Percentiles rank a stretch among this genome's conserved stretches.
These are phyloP conservation scores for Davidsoniella neocaledoniae DNA, from an alignment of 2,329 filamentous ascomycete genomes.

Conservation along the genomic window DNA sequence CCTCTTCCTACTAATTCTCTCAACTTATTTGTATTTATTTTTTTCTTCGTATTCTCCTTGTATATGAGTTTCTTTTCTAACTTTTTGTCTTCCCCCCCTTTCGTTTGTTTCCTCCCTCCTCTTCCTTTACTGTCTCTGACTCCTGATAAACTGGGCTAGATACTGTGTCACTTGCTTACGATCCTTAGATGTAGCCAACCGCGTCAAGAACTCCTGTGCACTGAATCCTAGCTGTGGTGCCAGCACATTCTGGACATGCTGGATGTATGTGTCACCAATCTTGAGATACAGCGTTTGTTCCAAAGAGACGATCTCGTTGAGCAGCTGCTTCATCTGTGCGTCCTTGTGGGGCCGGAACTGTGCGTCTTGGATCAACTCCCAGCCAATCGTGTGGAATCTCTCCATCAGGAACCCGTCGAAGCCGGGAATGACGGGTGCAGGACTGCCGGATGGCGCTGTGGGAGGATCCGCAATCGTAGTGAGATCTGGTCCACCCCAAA, in stretches of 20 bases:
- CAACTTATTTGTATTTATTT: not conserved
- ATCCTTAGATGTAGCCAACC: constrained; percentile 40
- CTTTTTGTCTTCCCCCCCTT: not conserved
- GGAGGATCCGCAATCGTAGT: constrained; percentile 38
- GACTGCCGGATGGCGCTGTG: constrained; percentile 26
- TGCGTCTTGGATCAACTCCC: constrained; percentile 68
- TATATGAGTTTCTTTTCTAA: constrained; percentile 1
- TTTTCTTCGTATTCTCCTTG: not conserved
- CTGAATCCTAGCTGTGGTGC: constrained; percentile 49
- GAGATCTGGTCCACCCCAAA: constrained; percentile 81
- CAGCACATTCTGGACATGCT: constrained; percentile 45
- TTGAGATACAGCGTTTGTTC: constrained; percentile 86
- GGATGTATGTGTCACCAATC: constrained; percentile 66
- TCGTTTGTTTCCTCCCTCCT: not conserved
- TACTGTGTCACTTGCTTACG: constrained; percentile 48
- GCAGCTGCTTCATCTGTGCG: constrained; percentile 72
- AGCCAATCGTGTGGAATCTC: constrained; percentile 75
- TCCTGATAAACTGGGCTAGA: constrained; percentile 39
- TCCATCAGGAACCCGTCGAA: constrained; percentile 86
- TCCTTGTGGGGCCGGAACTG: constrained; percentile 66
- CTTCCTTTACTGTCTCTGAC: constrained; percentile 19
- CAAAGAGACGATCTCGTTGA: constrained; percentile 71
- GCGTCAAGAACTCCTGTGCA: constrained; percentile 40
- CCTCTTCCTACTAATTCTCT: not conserved
- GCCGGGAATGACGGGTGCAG: constrained; percentile 53